A percentile compares a stretch with the other conserved stretches of the same genome.
These are phyloP conservation scores for Pythium pyrilobum DNA, from an alignment of 352 stramenopile species.

Conservation along the genomic window DNA sequence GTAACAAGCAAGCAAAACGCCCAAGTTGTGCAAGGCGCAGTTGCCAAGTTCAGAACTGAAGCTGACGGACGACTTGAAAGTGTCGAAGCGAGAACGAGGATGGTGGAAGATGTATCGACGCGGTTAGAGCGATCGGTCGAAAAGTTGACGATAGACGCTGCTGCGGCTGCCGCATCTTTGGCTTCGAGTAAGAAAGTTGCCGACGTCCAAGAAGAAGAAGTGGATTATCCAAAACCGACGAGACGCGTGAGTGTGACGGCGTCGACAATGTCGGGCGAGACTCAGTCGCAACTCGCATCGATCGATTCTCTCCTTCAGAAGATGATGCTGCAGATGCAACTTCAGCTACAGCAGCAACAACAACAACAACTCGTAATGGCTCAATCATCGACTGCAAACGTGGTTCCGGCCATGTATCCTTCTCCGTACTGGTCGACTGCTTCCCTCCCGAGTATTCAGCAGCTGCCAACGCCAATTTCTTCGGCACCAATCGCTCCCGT, in stretches of 20 bases:
- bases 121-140: not conserved
- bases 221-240: not conserved
- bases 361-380: constrained; percentile 15
- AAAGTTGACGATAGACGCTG: not conserved
- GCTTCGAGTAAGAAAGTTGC: not conserved
- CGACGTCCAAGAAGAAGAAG: not conserved
- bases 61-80: constrained; percentile 22
- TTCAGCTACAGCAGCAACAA: constrained; percentile 33
- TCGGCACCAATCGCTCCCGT: not conserved
- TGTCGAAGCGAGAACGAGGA: constrained; percentile 19
- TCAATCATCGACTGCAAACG: not conserved
- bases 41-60: not conserved
- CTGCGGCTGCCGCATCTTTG: no score
- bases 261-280: not conserved
- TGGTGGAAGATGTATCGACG: constrained; percentile 1
- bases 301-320: constrained; percentile 59
- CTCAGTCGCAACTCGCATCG: constrained; percentile 20
- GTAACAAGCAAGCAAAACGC: not conserved
- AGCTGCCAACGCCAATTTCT: not conserved
- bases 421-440: constrained; percentile 2
- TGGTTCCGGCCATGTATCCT: not conserved
- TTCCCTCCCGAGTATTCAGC: not conserved
- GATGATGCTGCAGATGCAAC: constrained; percentile 59
- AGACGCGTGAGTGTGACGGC: not conserved
- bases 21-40: not conserved